Evolutionary conservation across 331 rosid species (phyloP).

Genomic region (Stylosanthes scabra): DNA sequence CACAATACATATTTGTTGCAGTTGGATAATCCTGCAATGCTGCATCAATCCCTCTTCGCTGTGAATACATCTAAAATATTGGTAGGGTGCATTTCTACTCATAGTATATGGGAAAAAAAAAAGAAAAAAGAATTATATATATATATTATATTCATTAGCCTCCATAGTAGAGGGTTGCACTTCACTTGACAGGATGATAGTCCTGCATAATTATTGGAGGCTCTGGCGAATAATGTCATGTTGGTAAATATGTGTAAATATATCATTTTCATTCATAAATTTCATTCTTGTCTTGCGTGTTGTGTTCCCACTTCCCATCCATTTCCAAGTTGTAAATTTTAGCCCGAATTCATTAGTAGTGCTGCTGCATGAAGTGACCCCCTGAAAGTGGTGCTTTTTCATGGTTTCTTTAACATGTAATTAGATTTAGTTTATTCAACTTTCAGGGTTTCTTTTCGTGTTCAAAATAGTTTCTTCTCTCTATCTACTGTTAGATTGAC

Average conservation of each 20-base stretch:
- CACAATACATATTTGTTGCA: slow-evolving; percentile 32
- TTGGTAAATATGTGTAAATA: slow-evolving; percentile 87
- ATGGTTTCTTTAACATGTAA: slow-evolving; percentile 58
- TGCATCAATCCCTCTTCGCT: slow-evolving; percentile 41
- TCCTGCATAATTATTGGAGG: slow-evolving; percentile 65
- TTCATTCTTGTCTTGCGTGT: slow-evolving; percentile 53
- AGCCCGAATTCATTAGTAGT: slow-evolving; percentile 47
- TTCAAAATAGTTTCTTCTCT: neutral
- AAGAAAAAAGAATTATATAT: too few species aligned
- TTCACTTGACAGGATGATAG: slow-evolving; percentile 44
- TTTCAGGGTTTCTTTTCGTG: neutral
- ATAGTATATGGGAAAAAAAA: slow-evolving; percentile 48
- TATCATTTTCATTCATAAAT: slow-evolving; percentile 40
- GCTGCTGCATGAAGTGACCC: slow-evolving; percentile 44
- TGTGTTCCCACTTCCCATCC: slow-evolving; percentile 6
- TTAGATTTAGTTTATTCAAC: slow-evolving; percentile 26
- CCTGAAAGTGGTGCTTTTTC: slow-evolving; percentile 42
- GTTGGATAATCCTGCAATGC: slow-evolving; percentile 28
- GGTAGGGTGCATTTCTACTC: slow-evolving; percentile 55
- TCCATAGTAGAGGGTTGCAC: slow-evolving; percentile 58
- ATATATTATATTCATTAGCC: slow-evolving; percentile 74
- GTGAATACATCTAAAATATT: slow-evolving; percentile 53
- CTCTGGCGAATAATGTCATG: slow-evolving; percentile 76
- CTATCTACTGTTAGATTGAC: too few species aligned
- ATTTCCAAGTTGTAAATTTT: slow-evolving; percentile 59